These are phyloP conservation scores for Chaetomium fimeti DNA, from an alignment of 495 filamentous ascomycete genomes.

Conservation along the genomic window DNA sequence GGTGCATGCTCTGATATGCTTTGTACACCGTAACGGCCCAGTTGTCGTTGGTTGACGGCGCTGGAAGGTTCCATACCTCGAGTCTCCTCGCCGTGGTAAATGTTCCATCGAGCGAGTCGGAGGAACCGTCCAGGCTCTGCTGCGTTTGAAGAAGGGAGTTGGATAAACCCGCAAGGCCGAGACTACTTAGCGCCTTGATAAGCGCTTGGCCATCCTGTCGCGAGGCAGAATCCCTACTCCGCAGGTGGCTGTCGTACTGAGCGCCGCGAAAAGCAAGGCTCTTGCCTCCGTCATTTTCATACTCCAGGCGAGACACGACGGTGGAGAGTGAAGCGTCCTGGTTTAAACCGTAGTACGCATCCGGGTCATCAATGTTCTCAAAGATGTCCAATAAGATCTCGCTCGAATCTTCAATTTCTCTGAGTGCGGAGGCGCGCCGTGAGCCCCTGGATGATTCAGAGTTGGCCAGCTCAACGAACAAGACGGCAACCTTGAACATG, in stretches of 20 bases:
- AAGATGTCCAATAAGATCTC: slow-evolving; percentile 77
- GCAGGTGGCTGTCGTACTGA: slow-evolving; percentile 82
- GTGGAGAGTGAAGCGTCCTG: slow-evolving; percentile 71
- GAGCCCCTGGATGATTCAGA: slow-evolving; percentile 56
- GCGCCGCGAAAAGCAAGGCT: slow-evolving; percentile 88
- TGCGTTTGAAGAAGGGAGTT: slow-evolving; percentile 68
- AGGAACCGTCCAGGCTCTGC: slow-evolving; percentile 53
- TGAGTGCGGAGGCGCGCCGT: slow-evolving; percentile 64
- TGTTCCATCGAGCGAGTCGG: slow-evolving; percentile 63
- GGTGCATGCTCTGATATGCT: slow-evolving; percentile 75
- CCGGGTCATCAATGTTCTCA: slow-evolving; percentile 88
- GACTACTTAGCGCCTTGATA: slow-evolving; percentile 60
- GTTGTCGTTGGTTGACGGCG: slow-evolving; percentile 59
- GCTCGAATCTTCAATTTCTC: slow-evolving; percentile 53
- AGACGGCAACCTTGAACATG: slow-evolving; percentile 80
- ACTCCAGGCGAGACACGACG: slow-evolving; percentile 80
- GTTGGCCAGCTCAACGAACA: slow-evolving; percentile 74
- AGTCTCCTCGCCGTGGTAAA: slow-evolving; percentile 81
- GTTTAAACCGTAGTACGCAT: slow-evolving; percentile 91
- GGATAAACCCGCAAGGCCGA: slow-evolving; percentile 71
- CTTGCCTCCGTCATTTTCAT: slow-evolving; percentile 84
- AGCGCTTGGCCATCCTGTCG: slow-evolving; percentile 50
- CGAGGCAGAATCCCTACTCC: slow-evolving; percentile 44
- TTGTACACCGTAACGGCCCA: slow-evolving; percentile 71
- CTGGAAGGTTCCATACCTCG: slow-evolving; percentile 89